Evolutionary conservation across 306 rosid genomes (phyloP).

Genomic region (Comarum palustre): DNA sequence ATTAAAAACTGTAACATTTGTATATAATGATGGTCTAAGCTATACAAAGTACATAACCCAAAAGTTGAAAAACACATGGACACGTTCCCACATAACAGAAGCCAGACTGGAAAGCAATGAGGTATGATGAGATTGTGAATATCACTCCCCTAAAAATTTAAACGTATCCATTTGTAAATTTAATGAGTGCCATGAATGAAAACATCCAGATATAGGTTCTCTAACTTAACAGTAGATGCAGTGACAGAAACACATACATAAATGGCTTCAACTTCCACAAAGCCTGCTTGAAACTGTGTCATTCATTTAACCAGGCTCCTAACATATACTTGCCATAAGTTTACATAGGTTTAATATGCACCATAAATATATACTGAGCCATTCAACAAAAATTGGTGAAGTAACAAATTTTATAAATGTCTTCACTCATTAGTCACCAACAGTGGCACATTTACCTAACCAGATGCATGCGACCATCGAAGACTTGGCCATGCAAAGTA

Average conservation of each 20-base stretch:
- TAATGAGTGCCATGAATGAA: neutral
- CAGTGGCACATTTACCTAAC: neutral
- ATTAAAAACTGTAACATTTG: neutral
- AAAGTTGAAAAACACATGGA: neutral
- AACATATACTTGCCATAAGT: neutral
- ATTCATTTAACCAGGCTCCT: neutral
- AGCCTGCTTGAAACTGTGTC: neutral
- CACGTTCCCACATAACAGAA: conserved; percentile 1
- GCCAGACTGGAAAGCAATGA: neutral
- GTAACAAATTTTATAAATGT: neutral
- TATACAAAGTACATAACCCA: neutral
- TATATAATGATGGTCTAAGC: neutral
- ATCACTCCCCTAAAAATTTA: neutral
- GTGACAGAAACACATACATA: neutral
- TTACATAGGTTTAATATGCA: neutral
- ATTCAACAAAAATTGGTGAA: neutral
- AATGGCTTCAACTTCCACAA: neutral
- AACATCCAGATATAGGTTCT: neutral
- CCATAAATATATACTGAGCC: neutral
- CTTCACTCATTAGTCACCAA: neutral
- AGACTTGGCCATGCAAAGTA: no score
- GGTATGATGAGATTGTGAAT: neutral
- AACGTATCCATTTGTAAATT: neutral
- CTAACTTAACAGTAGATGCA: neutral
- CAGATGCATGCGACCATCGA: neutral